Percentiles rank a stretch among this genome's conserved stretches.
These are phyloP conservation scores for Chalciporus pseudorubinellus DNA, from an alignment of 768 basidiomycete genomes.

Conservation along the genomic window DNA sequence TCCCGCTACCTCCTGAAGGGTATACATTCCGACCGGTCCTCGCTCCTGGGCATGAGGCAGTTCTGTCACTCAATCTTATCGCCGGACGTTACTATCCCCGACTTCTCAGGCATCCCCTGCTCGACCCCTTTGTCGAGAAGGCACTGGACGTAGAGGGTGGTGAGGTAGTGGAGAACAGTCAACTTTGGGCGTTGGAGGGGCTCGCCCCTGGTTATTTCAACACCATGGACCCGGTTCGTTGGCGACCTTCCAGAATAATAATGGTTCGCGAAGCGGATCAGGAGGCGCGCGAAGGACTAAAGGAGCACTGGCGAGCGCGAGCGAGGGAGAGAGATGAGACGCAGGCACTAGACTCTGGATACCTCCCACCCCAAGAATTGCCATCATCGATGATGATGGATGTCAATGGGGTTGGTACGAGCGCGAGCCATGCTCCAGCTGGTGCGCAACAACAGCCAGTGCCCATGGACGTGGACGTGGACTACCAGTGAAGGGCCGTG, in stretches of 20 bases:
- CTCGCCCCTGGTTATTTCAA: constrained; percentile 64
- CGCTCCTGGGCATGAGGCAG: constrained; percentile 55
- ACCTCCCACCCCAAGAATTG: constrained; percentile 13
- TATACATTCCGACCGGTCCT: constrained; percentile 72
- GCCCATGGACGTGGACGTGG: constrained; percentile 26
- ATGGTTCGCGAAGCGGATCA: constrained; percentile 67
- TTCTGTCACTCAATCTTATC: constrained; percentile 67
- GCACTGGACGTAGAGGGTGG: constrained; percentile 38
- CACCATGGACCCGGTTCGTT: constrained; percentile 63
- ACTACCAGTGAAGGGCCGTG: not conserved
- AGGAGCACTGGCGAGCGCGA: constrained; percentile 37
- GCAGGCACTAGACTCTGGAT: constrained; percentile 12
- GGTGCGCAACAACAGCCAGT: constrained; percentile 4
- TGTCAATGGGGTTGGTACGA: not conserved
- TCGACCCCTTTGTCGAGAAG: constrained; percentile 40
- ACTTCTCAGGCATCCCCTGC: constrained; percentile 62
- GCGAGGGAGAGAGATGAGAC: constrained; percentile 29
- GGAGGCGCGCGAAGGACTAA: constrained; percentile 44
- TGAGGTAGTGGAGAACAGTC: constrained; percentile 42
- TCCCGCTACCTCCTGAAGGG: constrained; percentile 66
- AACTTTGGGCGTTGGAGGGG: constrained; percentile 74
- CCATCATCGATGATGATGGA: constrained; percentile 7
- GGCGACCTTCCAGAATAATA: constrained; percentile 46
- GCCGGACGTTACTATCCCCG: constrained; percentile 81
- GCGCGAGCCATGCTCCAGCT: not conserved